A percentile compares a stretch with the other conserved stretches of the same genome.
Evolutionary conservation across 2,329 filamentous ascomycete species (phyloP).

Genomic region (Talaromyces sp.): DNA sequence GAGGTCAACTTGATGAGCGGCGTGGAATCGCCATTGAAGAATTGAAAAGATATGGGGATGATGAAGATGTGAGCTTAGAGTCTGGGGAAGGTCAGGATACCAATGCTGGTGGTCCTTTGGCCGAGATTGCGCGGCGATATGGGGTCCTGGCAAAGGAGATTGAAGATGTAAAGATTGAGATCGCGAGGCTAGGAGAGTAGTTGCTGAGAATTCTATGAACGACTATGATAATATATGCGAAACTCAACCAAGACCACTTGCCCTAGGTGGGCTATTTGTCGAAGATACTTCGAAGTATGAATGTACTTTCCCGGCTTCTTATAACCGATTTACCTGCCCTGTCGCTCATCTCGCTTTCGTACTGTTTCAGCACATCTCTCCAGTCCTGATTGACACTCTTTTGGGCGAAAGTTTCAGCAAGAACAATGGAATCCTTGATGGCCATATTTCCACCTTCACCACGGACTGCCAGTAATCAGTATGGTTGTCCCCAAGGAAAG

Average conservation of each 20-base stretch:
- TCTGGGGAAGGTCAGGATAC: conserved; percentile 1
- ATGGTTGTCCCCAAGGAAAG: neutral
- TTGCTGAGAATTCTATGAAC: too few species aligned
- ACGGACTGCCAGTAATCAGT: neutral
- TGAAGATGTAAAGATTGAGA: conserved; percentile 39
- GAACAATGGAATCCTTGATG: neutral
- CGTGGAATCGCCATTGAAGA: conserved; percentile 33
- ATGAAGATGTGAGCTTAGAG: conserved; percentile 18
- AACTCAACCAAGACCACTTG: too few species aligned
- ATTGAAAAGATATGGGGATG: conserved; percentile 38
- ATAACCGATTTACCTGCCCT: neutral
- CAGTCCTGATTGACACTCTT: neutral
- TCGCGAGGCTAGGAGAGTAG: conserved; percentile 22
- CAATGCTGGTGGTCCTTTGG: conserved; percentile 29
- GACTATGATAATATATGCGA: neutral
- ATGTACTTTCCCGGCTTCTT: neutral
- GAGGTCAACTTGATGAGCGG: conserved; percentile 34
- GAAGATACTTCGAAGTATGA: neutral
- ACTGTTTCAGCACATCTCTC: neutral
- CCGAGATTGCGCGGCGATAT: conserved; percentile 43
- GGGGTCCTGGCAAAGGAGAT: conserved; percentile 41
- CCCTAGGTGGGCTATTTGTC: neutral
- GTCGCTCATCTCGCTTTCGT: neutral
- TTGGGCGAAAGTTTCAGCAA: neutral
- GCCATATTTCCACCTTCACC: neutral